A percentile compares a stretch with the other conserved stretches of the same genome.
phyloP scores from a whole-genome alignment of 352 stramenopile genomes.

The Globisporangium solare region DNA sequence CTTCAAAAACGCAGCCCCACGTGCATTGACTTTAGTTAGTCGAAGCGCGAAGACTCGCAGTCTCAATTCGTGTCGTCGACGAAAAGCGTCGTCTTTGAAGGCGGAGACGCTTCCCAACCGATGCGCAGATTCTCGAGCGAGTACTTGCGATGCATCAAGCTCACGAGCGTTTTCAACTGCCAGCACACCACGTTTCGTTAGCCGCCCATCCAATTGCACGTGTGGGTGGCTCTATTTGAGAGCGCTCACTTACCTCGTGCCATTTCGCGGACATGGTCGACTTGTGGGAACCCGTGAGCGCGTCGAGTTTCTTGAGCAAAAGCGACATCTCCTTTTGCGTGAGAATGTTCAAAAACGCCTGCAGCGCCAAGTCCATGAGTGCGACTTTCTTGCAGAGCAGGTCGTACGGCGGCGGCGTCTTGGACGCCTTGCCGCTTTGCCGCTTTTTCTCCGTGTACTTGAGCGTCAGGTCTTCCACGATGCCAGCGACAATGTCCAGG shows the following conservation, averaged over 20 bases:
- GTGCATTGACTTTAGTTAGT: too few species aligned
- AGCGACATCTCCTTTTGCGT: slow-evolving; percentile 64
- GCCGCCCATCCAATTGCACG: background rate
- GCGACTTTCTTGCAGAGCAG: slow-evolving; percentile 80
- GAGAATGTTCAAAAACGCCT: slow-evolving; percentile 73
- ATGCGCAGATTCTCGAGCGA: slow-evolving; percentile 74
- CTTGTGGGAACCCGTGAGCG: slow-evolving; percentile 64
- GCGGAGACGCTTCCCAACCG: slow-evolving; percentile 33
- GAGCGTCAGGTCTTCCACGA: slow-evolving; percentile 69
- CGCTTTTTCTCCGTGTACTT: slow-evolving; percentile 68
- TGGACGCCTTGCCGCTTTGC: slow-evolving; percentile 28
- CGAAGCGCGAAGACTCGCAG: slow-evolving; percentile 1
- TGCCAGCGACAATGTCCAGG: slow-evolving; percentile 72
- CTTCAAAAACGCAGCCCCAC: too few species aligned
- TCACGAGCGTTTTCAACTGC: slow-evolving; percentile 78
- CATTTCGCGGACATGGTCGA: slow-evolving; percentile 80
- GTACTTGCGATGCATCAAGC: slow-evolving; percentile 84
- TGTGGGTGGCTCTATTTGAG: background rate
- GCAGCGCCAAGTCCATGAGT: slow-evolving; percentile 77
- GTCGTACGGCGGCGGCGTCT: slow-evolving; percentile 49
- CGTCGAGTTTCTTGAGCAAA: slow-evolving; percentile 68
- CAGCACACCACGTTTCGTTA: background rate
- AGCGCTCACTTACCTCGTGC: slow-evolving; percentile 48
- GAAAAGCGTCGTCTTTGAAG: slow-evolving; percentile 43
- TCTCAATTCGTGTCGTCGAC: slow-evolving; percentile 18